Evolutionary conservation across 257 asterid genomes (phyloP), one percentile per base, ranked within the genome.

Genomic region (Solanum ahanhuiri): DNA sequence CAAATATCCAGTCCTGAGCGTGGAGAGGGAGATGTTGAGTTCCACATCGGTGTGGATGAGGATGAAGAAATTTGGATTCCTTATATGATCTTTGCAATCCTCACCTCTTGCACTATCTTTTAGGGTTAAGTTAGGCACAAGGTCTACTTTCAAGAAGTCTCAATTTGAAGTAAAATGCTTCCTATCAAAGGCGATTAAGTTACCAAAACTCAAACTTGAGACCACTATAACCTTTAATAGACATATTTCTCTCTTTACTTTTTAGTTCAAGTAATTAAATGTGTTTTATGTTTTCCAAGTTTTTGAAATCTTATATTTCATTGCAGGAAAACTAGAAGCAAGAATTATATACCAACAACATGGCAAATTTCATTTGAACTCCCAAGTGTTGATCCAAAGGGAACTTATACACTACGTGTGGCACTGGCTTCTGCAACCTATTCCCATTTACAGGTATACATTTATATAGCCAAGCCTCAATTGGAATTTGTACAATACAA

Each of bases 371-470:
- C 58, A 30, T 86, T 86, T 31, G 1, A 34, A 25, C 58, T 86
- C 14, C 39, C 63, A 28, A 81, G 58, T 25, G 66, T 63, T 43
- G 66, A 81, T 43, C 54, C 43, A n/a, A 33, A 11, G 28, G 85
- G 67, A 66, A 86, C 45, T 18, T 86, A 86, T 66, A 86, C 86
- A 39, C 57, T 86, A 23, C 86, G 64, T 28, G 7, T 86, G 0
- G 88, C 86, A 67, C 51, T 86, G 45, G 88, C 88, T 41, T 57
- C 81, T 81, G 85, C 88, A 12, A 39, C 85, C 18, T 77, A 79
- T 23, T 83, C 88, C 31, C 77, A 81, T 75, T 37, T 86, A 12
- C 23, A 77, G 64, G 88, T 11, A 63, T 3, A 7, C 0, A 31
- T 31, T 0, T 31, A 63, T 60, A 77, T 37, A 28, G 7, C 4